Evolutionary conservation across 2,329 filamentous ascomycete species (phyloP), one percentile per base, ranked within the genome.

Genomic region (Colletotrichum sp.): DNA sequence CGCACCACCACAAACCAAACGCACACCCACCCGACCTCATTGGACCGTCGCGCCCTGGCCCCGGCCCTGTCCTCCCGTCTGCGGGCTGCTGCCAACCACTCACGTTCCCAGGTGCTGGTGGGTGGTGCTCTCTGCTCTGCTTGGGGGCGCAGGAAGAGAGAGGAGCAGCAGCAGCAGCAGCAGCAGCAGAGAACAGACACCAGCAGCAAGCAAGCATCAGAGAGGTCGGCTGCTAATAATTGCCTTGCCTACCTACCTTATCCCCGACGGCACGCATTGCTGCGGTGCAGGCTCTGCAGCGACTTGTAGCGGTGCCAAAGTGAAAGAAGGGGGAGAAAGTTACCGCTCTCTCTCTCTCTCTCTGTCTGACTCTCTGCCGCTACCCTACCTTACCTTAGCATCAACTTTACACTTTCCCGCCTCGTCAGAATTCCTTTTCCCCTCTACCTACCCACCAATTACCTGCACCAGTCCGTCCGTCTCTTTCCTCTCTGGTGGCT

Each of bases 351-450:
- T 69, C 72, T 63, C 30, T 63, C 64, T 69, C 16, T 16, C 57
- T 63, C 66, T 71, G 30, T 64, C 65, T 69, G 24, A 21, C 57
- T 64, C 66, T 59, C 55, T 21, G n/a, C 44, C 44, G 44, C 44
- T 52, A 52, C 44, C 44, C 44, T 24, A 59, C 55, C 55, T 69
- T 52, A 24, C 44, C 57, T 59, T 75, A 75, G 72, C 60, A 72
- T 69, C 70, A 69, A 74, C 59, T 69, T 76, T 76, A 74, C 70
- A 66, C 74, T 76, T 73, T 69, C 59, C 49, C 49, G 59, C 74
- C 44, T 69, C 74, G 59, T 36, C 65, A 67, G 70, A 64, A 52
- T 73, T 69, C 70, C 65, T 65, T 66, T 69, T 73, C 60, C 26
- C 66, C 52, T 57, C 26, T 65, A 60, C 64, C 74, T 49, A 66